Evolutionary conservation across 2,329 filamentous ascomycete species (phyloP), one percentile per base, ranked within the genome.

Genomic region (Colletotrichum trifolii): DNA sequence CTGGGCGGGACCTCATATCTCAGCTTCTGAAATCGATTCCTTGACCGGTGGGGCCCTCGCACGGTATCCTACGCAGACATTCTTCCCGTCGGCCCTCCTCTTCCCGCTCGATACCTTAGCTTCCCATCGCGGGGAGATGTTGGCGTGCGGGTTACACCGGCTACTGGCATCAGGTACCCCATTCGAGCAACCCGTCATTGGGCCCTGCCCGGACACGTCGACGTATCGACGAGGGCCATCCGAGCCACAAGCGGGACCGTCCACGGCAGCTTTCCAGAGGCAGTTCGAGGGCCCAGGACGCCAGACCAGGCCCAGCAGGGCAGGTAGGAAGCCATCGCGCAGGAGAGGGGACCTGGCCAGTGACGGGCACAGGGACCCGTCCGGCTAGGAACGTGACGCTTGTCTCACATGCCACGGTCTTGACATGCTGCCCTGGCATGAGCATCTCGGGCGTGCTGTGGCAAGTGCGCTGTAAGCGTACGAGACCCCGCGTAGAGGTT

Each of bases 341-440:
- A 38, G 49, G 15, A 43, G 42, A 7, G 17, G n/a, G 12, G 35
- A n/a, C 34, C 25, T 42, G 25, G 34, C 45, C 15, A 17, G 25
- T 17, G 2, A n/a, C 49, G 8, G 13, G 62, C 34, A 38, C 36
- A 40, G 17, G 43, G 54, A 54, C 62, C 46, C 46, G 42, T 62
- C 50, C 42, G 39, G 49, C 52, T 42, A 42, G 52, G 62, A 62
- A 65, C 52, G 62, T 65, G 47, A 60, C 52, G 52, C 62, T 15
- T 62, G 47, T 56, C 53, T 65, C 48, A 48, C 62, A 62, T 56
- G 46, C 52, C 36, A 56, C 55, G 62, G 15, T 9, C 11, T 34
- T 52, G 46, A 52, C 15, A 35, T 39, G 13, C 42, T 17, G 52
- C 46, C 56, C 58, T 65, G 47, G 47, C 45, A 55, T 55, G 52